phyloP scores from a whole-genome alignment of 108 stramenopile genomes.

The Skeletonema costatum region DNA sequence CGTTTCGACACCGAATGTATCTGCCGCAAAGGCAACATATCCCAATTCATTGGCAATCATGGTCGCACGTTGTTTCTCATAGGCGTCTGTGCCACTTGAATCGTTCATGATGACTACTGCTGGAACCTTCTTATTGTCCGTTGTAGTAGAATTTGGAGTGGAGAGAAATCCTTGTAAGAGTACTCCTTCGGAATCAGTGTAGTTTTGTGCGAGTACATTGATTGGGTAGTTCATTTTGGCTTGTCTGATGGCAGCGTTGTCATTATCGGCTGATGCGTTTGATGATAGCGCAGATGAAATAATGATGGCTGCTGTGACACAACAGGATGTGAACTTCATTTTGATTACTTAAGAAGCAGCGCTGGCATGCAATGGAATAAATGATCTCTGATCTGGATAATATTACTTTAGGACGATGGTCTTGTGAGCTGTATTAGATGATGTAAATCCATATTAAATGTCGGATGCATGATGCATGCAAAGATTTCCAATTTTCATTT shows the following conservation, averaged over 20 bases:
- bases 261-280: too few species aligned
- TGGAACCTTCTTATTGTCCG: background rate
- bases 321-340: background rate
- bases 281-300: too few species aligned
- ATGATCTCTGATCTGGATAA: too few species aligned
- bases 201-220: constrained; percentile 9
- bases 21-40: constrained; percentile 51
- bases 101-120: constrained; percentile 20
- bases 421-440: too few species aligned
- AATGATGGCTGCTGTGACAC: too few species aligned
- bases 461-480: too few species aligned
- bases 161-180: constrained; percentile 13
- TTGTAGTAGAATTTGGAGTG: background rate
- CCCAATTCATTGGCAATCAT: constrained; percentile 44
- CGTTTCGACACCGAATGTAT: constrained; percentile 39
- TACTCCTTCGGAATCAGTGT: constrained; percentile 12
- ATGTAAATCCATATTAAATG: too few species aligned
- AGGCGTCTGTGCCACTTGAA: constrained; percentile 6
- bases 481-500: too few species aligned
- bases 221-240: constrained; percentile 3
- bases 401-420: too few species aligned
- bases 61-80: constrained; percentile 54
- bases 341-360: too few species aligned
- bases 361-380: too few species aligned
- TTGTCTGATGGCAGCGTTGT: too few species aligned